Evolutionary conservation across 177 flowering plant genomes (phyloP).

Genomic region (Vitis hybrid): DNA sequence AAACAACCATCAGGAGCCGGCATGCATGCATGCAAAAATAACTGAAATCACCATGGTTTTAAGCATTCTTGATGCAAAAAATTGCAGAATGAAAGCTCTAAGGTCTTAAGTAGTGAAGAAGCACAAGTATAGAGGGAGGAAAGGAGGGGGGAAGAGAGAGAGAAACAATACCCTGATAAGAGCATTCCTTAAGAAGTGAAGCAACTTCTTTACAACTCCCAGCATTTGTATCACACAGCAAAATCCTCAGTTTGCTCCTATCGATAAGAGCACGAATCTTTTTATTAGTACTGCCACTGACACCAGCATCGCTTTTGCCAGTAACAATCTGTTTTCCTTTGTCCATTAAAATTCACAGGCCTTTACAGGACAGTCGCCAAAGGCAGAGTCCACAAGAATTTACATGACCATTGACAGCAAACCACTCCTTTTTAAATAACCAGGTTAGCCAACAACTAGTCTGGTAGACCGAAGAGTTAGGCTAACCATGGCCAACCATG

Average conservation of each 20-base stretch:
- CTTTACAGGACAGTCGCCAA: too few relatives aligned
- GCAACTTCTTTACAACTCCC: conserved; percentile 53
- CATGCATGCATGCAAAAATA: too few relatives aligned
- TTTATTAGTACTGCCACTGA: conserved; percentile 9
- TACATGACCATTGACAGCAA: neutral
- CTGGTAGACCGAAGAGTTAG: neutral
- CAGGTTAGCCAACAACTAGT: neutral
- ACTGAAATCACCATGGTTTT: too few relatives aligned
- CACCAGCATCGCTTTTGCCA: conserved; percentile 2
- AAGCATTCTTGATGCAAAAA: too few relatives aligned
- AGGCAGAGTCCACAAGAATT: neutral
- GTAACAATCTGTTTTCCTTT: neutral
- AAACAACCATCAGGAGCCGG: too few relatives aligned
- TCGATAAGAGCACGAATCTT: conserved; percentile 44
- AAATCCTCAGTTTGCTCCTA: conserved; percentile 64
- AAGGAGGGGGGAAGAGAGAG: neutral
- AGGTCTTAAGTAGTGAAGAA: neutral
- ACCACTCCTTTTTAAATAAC: neutral
- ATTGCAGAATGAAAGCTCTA: too few relatives aligned
- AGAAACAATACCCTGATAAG: neutral
- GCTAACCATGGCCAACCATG: neutral
- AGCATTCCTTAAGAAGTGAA: conserved; percentile 17
- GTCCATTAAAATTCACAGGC: neutral
- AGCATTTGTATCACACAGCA: conserved; percentile 59
- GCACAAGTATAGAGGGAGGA: neutral